A percentile compares a stretch with the other conserved stretches of the same genome.
phyloP scores from a whole-genome alignment of 192 early-diverging fungal genomes.

The Coemansia sp. region DNA sequence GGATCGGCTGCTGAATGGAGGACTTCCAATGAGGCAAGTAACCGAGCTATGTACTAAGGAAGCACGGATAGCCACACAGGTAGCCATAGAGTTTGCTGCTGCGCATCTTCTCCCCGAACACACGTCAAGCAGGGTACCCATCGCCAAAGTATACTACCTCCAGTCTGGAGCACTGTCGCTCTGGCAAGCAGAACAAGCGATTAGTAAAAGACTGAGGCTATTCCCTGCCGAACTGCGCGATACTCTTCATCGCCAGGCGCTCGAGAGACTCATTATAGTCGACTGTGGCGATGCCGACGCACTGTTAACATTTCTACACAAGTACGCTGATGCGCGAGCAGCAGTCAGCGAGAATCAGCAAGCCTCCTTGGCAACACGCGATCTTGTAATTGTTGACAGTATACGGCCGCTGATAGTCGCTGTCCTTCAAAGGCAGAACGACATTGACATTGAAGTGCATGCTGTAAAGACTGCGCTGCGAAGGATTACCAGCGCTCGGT shows the following conservation, averaged over 20 bases:
- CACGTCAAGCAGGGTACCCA: background rate
- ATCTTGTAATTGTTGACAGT: slow-evolving; percentile 42
- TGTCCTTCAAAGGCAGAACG: slow-evolving; percentile 20
- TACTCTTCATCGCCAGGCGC: slow-evolving; percentile 9
- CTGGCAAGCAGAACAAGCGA: slow-evolving; percentile 25
- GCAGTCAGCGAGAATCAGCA: background rate
- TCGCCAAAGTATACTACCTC: slow-evolving; percentile 23
- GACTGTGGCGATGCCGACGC: slow-evolving; percentile 36
- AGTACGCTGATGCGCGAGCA: slow-evolving; percentile 22
- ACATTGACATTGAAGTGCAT: slow-evolving; percentile 19
- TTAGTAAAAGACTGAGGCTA: slow-evolving; percentile 7
- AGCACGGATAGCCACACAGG: slow-evolving; percentile 13
- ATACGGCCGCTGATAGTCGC: slow-evolving; percentile 33
- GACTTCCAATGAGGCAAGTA: slow-evolving; percentile 19
- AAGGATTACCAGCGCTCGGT: slow-evolving; percentile 9
- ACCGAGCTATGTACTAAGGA: slow-evolving; percentile 37
- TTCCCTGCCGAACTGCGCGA: slow-evolving; percentile 6
- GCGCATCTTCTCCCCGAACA: slow-evolving; percentile 26
- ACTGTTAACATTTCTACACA: slow-evolving; percentile 35
- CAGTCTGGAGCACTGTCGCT: slow-evolving; percentile 30
- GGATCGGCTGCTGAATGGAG: slow-evolving; percentile 32
- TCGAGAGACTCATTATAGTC: slow-evolving; percentile 32
- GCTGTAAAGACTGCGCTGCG: slow-evolving; percentile 34
- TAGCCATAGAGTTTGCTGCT: slow-evolving; percentile 32
- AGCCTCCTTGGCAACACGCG: background rate